Conservation (phyloP, 176 grass and related monocot genomes). For the Thinopyrum elongatum region DNA sequence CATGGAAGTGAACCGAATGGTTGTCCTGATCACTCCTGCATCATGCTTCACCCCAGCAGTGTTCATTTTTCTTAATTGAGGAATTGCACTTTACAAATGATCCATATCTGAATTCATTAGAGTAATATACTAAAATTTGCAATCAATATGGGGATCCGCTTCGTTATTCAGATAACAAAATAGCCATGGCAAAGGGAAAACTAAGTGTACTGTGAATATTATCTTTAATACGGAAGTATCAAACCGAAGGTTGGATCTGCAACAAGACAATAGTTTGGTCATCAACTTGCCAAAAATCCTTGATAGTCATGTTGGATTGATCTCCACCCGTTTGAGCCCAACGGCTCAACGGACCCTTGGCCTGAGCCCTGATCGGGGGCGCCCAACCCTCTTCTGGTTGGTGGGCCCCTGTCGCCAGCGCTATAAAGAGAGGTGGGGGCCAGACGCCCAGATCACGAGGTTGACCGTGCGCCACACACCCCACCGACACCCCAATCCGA, state of each 20-base stretch:
- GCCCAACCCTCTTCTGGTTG: too few species aligned
- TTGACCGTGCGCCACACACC: too few species aligned
- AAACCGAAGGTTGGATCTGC: constrained; percentile 87
- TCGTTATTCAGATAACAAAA: neutral
- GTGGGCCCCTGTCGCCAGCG: too few species aligned
- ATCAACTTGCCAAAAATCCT: constrained; percentile 96
- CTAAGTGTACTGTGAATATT: neutral
- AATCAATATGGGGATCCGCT: neutral
- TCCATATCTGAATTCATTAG: neutral
- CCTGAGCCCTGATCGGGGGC: too few species aligned
- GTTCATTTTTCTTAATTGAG: neutral
- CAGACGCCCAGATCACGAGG: too few species aligned
- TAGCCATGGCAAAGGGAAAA: neutral
- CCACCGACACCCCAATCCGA: too few species aligned
- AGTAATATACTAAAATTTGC: neutral
- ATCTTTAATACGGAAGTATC: constrained; percentile 10
- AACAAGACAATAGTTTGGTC: constrained; percentile 82
- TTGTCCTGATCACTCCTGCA: neutral
- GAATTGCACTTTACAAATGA: neutral
- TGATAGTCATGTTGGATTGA: too few species aligned
- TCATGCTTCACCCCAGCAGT: neutral
- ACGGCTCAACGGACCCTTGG: too few species aligned
- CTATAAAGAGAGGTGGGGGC: too few species aligned
- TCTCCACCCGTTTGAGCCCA: too few species aligned
- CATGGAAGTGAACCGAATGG: neutral